Percentiles rank a stretch among this genome's conserved stretches.
Evolutionary conservation across 805 yeast species (phyloP).

Genomic region (Saccharomycopsis microspora): DNA sequence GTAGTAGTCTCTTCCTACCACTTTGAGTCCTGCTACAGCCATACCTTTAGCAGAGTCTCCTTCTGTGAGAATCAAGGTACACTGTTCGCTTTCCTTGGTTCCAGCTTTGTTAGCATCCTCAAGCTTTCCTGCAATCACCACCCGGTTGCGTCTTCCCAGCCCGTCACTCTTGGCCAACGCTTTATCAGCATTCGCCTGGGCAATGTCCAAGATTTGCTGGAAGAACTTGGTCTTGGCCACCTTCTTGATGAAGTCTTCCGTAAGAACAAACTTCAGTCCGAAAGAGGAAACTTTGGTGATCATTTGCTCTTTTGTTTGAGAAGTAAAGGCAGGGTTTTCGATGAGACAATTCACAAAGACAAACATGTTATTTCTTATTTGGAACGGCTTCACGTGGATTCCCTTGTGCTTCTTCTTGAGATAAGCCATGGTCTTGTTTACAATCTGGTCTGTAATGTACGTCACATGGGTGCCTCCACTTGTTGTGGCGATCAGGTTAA

Average conservation of each 20-base stretch:
- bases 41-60: conserved; percentile 92
- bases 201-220: conserved; percentile 64
- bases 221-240: conserved; percentile 62
- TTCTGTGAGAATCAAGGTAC: conserved; percentile 89
- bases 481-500: conserved; percentile 94
- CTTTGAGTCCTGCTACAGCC: conserved; percentile 89
- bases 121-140: conserved; percentile 69
- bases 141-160: conserved; percentile 57
- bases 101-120: conserved; percentile 97
- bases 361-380: conserved; percentile 83
- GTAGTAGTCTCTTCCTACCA: conserved; percentile 88
- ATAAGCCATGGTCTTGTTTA: conserved; percentile 60
- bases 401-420: conserved; percentile 57
- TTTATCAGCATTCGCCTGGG: conserved; percentile 80
- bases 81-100: conserved; percentile 80
- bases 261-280: conserved; percentile 75
- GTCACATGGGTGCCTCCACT: conserved; percentile 95
- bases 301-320: conserved; percentile 93
- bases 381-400: conserved; percentile 75
- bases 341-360: conserved; percentile 82
- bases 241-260: conserved; percentile 65
- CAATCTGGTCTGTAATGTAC: conserved; percentile 73
- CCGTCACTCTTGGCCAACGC: conserved; percentile 88
- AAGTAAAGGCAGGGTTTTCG: conserved; percentile 94
- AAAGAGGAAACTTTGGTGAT: conserved; percentile 83